Base-by-base conservation (phyloP, 495 filamentous ascomycete species). In the Pyrenula massariospora region DNA sequence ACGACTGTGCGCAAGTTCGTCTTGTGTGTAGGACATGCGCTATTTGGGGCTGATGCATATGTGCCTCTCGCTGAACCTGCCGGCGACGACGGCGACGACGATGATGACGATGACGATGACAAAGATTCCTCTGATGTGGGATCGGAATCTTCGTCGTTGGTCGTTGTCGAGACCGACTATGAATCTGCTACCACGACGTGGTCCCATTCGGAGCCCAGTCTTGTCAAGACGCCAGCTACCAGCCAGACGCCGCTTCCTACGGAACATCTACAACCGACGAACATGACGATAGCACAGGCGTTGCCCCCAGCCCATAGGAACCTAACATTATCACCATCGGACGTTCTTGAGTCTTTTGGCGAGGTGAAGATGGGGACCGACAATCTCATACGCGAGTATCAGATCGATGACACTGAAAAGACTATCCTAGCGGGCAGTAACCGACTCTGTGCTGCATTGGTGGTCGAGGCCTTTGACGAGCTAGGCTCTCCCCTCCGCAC, bases 381-480 rank as follows among this genome's bases (percentile, higher is more conserved):
- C 48, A 51, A 69, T 2, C 68, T 71, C 53, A 66, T 77, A 22
- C 61, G 25, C 1, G 66, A 75, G 11, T 66, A 71, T 48, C 53
- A 65, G 20, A 69, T 65, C 31, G 66, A 58, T 15, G 65, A 70
- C 8, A 73, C 71, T 24, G 58, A 64, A 2, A 61, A 66, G 2
- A 58, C 52, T 1, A 59, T 68, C n/a, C 52, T 63, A 1, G 66
- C 70, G 0, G 51, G 57, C n/a, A 59, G 67, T 50, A 69, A 64
- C 1, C 50, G 71, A 31, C 63, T 79, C 0, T 74, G 70, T 48
- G 54, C 73, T 1, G 65, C 68, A 1, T 59, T 73, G 22, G 66
- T 64, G 5, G 52, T 74, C 5, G 72, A 81, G 49, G 71, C 75
- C 12, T 77, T 79, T 42, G 68, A 78, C 24, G 15, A 69, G 21